phyloP scores from a whole-genome alignment of 495 filamentous ascomycete genomes.

The Neurospora sp. region DNA sequence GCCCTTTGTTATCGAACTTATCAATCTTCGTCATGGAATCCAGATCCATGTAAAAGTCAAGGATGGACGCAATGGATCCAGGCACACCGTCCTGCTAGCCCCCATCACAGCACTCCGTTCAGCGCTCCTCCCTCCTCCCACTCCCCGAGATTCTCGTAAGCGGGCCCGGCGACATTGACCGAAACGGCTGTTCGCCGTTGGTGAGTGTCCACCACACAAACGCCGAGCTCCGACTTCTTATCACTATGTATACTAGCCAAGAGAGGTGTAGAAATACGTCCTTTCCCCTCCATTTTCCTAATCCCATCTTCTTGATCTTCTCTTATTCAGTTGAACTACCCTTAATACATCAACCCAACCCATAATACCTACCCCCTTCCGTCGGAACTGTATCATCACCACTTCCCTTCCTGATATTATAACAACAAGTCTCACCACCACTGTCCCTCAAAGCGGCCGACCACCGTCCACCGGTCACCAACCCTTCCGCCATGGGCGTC shows the following conservation, averaged over 20 bases:
- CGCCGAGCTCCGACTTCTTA: not conserved
- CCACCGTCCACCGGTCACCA: not conserved
- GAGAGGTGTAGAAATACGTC: not conserved
- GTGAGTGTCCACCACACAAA: not conserved
- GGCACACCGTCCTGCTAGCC: not conserved
- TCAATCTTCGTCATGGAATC: not conserved
- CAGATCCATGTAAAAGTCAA: not conserved
- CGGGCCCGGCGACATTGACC: not conserved
- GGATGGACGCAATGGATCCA: not conserved
- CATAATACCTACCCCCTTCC: not conserved
- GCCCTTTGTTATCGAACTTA: not conserved
- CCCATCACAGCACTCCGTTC: not conserved
- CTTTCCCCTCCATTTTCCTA: not conserved
- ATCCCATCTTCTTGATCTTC: not conserved
- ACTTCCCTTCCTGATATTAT: not conserved
- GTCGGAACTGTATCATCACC: not conserved
- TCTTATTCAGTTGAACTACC: not conserved
- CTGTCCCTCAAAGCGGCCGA: not conserved
- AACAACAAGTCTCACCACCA: not conserved
- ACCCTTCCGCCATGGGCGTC: not conserved
- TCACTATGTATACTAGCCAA: not conserved
- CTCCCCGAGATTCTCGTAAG: not conserved
- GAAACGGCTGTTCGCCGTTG: not conserved
- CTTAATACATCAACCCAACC: not conserved
- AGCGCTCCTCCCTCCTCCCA: not conserved